phyloP scores from a whole-genome alignment of 176 grass and related monocot genomes.

The Rhynchospora pubera region DNA sequence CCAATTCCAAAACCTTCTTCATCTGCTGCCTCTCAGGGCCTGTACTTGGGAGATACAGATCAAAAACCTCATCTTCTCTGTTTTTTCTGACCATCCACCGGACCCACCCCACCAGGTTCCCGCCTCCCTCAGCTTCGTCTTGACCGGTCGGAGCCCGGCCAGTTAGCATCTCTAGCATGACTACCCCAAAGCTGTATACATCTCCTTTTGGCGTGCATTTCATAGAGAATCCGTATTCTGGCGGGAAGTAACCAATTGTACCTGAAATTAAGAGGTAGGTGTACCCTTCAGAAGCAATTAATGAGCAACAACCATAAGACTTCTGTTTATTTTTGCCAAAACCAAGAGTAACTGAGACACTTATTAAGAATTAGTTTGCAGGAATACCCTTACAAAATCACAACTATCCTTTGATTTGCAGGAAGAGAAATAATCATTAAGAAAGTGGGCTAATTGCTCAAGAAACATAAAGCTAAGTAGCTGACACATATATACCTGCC shows the following conservation, averaged over 20 bases:
- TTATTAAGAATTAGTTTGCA: background rate
- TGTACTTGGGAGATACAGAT: slow-evolving; percentile 47
- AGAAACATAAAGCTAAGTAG: too few species aligned
- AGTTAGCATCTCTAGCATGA: slow-evolving; percentile 87
- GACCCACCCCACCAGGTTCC: slow-evolving; percentile 87
- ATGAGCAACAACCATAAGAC: background rate
- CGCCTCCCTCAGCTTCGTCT: slow-evolving; percentile 77
- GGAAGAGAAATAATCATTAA: background rate
- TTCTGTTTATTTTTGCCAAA: background rate
- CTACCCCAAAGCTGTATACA: slow-evolving; percentile 88
- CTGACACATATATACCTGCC: too few species aligned
- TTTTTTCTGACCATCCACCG: slow-evolving; percentile 58
- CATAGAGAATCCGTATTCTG: slow-evolving; percentile 81
- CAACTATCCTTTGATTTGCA: background rate
- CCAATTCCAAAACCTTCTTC: slow-evolving; percentile 48
- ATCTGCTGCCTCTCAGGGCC: slow-evolving; percentile 57
- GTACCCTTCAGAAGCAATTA: background rate
- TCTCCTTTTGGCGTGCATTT: slow-evolving; percentile 79
- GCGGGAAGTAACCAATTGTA: slow-evolving; percentile 87
- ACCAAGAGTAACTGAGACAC: background rate
- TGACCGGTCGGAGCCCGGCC: slow-evolving; percentile 81
- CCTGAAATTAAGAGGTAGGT: background rate
- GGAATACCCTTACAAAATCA: background rate
- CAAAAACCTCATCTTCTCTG: slow-evolving; percentile 58
- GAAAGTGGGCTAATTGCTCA: background rate